Evolutionary conservation across 2,329 filamentous ascomycete species (phyloP).

Genomic region (Pyricularia sp.): DNA sequence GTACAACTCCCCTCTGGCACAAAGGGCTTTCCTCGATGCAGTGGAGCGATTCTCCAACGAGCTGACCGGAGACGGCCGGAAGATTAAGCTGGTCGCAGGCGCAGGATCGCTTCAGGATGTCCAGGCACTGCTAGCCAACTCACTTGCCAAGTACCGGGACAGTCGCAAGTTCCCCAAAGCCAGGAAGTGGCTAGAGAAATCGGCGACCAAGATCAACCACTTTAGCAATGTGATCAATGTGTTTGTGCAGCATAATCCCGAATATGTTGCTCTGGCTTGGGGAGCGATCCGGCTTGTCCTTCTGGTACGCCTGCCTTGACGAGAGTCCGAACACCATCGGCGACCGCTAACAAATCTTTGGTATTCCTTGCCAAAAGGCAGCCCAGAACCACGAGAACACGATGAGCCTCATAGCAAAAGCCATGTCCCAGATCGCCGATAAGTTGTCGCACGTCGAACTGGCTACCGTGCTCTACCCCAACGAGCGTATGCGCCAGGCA

Average conservation of each 20-base stretch:
- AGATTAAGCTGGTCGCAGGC: neutral
- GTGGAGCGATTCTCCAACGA: neutral
- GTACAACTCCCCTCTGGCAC: neutral
- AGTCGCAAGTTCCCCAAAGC: neutral
- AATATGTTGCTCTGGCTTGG: neutral
- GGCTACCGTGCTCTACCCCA: neutral
- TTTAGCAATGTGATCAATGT: neutral
- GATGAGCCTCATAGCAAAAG: neutral
- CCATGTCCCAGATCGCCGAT: neutral
- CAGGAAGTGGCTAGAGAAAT: neutral
- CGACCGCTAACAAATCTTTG: neutral
- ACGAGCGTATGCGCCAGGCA: neutral
- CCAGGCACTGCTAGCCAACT: neutral
- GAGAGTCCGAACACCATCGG: no score
- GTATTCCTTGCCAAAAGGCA: neutral
- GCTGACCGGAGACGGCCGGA: neutral
- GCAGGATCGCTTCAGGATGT: neutral
- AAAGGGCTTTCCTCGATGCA: neutral
- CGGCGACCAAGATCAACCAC: neutral
- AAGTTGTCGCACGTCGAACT: neutral
- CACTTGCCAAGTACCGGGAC: neutral
- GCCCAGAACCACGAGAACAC: neutral
- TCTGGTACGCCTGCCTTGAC: neutral
- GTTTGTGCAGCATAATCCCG: neutral
- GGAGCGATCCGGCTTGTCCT: neutral